Evolutionary conservation across 768 basidiomycete species (phyloP), one percentile per base, ranked within the genome.

Genomic region (Goffeauzyma gilvescens): DNA sequence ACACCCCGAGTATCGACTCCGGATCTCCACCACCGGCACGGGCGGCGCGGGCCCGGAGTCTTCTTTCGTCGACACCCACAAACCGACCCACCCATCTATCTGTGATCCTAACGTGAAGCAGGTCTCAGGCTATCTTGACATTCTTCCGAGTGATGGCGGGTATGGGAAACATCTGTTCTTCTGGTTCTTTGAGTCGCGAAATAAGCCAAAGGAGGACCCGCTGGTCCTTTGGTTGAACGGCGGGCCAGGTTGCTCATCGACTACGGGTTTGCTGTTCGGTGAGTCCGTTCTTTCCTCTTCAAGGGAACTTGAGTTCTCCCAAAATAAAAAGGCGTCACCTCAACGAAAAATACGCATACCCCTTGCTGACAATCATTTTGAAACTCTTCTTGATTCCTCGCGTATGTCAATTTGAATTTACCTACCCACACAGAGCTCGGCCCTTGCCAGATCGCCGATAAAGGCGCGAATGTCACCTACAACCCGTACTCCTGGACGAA

Each of bases 221-320:
- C 71, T 95, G 2, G 70, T 89, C 7, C 68, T 93, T 35, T 93
- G 89, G 89, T 22, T 84, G n/a, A 84, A 83, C 50, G 82, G 82
- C 25, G 78, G 79, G 10, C 76, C 75, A 17, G 73, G 60, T 13
- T 59, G 59, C 44, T 76, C 74, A 42, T 79, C 76, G 6, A 75
- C 77, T 8, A 80, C 82, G 1, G 89, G 89, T 8, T 72, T 93
- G 18, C 68, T 96, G 13, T 84, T 90, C 52, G 87, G n/a, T n/a
- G n/a, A n/a, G n/a, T n/a, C n/a, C n/a, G n/a, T n/a, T n/a, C n/a
- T n/a, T n/a, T n/a, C n/a, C n/a, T n/a, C n/a, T n/a, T n/a, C n/a
- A n/a, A n/a, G n/a, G n/a, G n/a, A n/a, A n/a, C n/a, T n/a, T n/a
- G n/a, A n/a, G n/a, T n/a, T n/a, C n/a, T n/a, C n/a, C n/a, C n/a